Conservation (phyloP, 306 rosid genomes). For the Phaseolus lunatus region DNA sequence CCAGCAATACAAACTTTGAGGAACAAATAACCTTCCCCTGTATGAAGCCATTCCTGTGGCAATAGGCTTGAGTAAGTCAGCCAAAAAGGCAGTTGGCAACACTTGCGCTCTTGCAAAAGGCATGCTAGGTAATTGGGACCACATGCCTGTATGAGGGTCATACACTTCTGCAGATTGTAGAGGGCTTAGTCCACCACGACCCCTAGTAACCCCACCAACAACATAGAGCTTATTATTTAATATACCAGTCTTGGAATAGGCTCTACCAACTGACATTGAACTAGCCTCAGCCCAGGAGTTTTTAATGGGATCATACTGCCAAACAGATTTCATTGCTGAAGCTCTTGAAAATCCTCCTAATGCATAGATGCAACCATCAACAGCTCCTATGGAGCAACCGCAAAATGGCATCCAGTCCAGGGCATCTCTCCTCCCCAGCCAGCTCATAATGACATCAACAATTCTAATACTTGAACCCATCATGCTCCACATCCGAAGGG, state of each 20-base stretch:
- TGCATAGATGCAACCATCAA: slow-evolving; percentile 57
- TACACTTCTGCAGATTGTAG: slow-evolving; percentile 61
- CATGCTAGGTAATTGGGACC: slow-evolving; percentile 61
- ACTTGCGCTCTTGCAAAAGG: slow-evolving; percentile 55
- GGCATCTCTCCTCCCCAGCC: slow-evolving; percentile 48
- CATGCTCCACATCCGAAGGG: slow-evolving; percentile 46
- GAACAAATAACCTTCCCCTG: slow-evolving; percentile 56
- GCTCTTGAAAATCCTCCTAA: slow-evolving; percentile 59
- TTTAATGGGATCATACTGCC: slow-evolving; percentile 54
- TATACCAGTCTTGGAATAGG: slow-evolving; percentile 55
- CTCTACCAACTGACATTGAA: slow-evolving; percentile 57
- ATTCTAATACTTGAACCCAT: slow-evolving; percentile 47
- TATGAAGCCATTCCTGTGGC: slow-evolving; percentile 61
- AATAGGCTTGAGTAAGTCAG: slow-evolving; percentile 59
- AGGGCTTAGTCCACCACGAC: slow-evolving; percentile 54
- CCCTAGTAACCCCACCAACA: slow-evolving; percentile 57
- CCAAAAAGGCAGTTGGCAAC: slow-evolving; percentile 55
- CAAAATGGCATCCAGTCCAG: slow-evolving; percentile 53
- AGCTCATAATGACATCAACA: slow-evolving; percentile 44
- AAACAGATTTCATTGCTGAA: slow-evolving; percentile 56
- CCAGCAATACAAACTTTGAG: slow-evolving; percentile 62
- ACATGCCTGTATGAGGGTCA: slow-evolving; percentile 46
- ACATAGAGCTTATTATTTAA: slow-evolving; percentile 56
- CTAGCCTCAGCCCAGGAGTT: slow-evolving; percentile 53
- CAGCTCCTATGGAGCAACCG: slow-evolving; percentile 55